Conservation (phyloP, 305 asterid species). For the Rubia occidens region DNA sequence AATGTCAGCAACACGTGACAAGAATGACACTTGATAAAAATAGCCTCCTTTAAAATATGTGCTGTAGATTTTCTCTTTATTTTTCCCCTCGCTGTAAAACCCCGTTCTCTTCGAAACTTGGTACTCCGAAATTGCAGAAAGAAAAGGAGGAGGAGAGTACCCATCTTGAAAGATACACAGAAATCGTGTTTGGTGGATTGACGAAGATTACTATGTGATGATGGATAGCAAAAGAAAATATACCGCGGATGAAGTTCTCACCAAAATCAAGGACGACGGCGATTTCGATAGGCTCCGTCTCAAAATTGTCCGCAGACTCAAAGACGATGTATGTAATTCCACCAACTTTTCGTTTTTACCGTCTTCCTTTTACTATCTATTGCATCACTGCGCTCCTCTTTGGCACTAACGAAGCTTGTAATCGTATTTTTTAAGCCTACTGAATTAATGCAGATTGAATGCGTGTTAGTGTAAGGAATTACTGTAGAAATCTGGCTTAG, state of each 20-base stretch:
- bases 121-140: too few relatives aligned
- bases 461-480: background rate
- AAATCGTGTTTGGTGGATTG: background rate
- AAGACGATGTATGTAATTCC: constrained; percentile 41
- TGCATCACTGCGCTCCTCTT: background rate
- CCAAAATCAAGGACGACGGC: constrained; percentile 78
- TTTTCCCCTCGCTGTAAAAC: too few relatives aligned
- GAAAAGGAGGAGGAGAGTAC: background rate
- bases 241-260: constrained; percentile 46
- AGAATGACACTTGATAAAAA: too few relatives aligned
- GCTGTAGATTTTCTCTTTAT: too few relatives aligned
- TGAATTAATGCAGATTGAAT: too few relatives aligned
- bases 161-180: background rate
- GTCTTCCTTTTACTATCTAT: background rate
- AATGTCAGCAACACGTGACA: too few relatives aligned
- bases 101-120: too few relatives aligned
- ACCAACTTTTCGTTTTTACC: background rate
- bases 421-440: background rate
- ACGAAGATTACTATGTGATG: constrained; percentile 6
- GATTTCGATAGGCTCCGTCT: constrained; percentile 71
- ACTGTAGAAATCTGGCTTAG: background rate
- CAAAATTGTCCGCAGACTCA: constrained; percentile 58
- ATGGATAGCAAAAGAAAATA: constrained; percentile 26
- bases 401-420: background rate
- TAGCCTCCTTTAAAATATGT: too few relatives aligned